phyloP scores from a whole-genome alignment of 2,329 filamentous ascomycete species.

The Bipolaris bicolor region DNA sequence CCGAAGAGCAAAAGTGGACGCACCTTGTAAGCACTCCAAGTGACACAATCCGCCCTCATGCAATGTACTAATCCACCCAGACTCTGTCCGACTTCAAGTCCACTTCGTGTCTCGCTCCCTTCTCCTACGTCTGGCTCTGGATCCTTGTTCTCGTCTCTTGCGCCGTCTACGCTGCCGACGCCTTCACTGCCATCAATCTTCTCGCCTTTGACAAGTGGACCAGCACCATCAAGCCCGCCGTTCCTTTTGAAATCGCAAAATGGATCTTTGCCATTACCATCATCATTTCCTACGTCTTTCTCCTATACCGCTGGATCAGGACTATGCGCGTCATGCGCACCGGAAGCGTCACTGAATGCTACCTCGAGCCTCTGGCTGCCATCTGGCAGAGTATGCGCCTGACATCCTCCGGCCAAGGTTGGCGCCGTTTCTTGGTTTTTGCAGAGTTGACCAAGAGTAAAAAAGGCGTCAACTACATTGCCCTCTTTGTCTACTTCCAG shows the following conservation, averaged over 20 bases:
- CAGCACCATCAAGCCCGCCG: slow-evolving; percentile 77
- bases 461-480: slow-evolving; percentile 88
- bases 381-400: slow-evolving; percentile 82
- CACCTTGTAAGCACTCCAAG: slow-evolving; percentile 72
- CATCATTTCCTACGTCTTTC: slow-evolving; percentile 83
- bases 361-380: slow-evolving; percentile 85
- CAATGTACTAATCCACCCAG: slow-evolving; percentile 38
- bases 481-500: slow-evolving; percentile 88
- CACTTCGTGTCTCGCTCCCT: slow-evolving; percentile 73
- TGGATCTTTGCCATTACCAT: slow-evolving; percentile 97
- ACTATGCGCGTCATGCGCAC: slow-evolving; percentile 81
- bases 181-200: slow-evolving; percentile 90
- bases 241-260: slow-evolving; percentile 79
- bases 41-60: background rate
- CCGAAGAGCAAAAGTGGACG: slow-evolving; percentile 73
- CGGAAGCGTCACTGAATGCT: slow-evolving; percentile 88
- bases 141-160: slow-evolving; percentile 78
- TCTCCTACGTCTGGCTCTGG: slow-evolving; percentile 87
- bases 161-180: slow-evolving; percentile 87
- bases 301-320: slow-evolving; percentile 78
- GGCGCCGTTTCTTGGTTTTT: slow-evolving; percentile 90
- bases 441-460: slow-evolving; percentile 88
- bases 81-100: slow-evolving; percentile 79
- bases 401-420: slow-evolving; percentile 73
- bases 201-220: slow-evolving; percentile 90